Percentiles rank a stretch among this genome's conserved stretches.
These are phyloP conservation scores for Phytophthora tubulina DNA, from an alignment of 352 stramenopile genomes.

Conservation along the genomic window DNA sequence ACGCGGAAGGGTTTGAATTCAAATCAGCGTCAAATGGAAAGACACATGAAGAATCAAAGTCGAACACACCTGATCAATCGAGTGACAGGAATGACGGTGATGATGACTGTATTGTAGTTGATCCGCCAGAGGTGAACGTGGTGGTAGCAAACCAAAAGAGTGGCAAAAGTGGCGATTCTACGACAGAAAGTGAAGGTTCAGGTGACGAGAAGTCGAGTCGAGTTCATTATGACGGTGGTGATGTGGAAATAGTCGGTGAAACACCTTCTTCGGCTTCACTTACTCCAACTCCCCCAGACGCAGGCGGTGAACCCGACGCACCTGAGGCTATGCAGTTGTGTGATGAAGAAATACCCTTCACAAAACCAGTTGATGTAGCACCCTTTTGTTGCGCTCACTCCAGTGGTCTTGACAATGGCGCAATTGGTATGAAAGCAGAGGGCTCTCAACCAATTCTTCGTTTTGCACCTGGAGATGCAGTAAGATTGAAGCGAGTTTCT, in stretches of 20 bases:
- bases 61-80: conserved; percentile 8
- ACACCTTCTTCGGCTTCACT: conserved; percentile 20
- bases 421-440: conserved; percentile 4
- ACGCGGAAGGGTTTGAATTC: conserved; percentile 14
- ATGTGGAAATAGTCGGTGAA: conserved; percentile 21
- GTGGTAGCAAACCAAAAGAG: conserved; percentile 9
- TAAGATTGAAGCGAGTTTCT: conserved; percentile 73
- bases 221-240: conserved; percentile 20
- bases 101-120: conserved; percentile 34
- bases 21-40: conserved; percentile 16
- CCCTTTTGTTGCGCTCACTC: conserved; percentile 64
- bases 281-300: background rate
- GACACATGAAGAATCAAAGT: conserved; percentile 7
- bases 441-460: conserved; percentile 16
- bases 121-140: conserved; percentile 19
- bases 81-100: conserved; percentile 24
- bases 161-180: conserved; percentile 22
- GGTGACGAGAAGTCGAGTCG: conserved; percentile 7
- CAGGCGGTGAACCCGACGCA: conserved; percentile 9
- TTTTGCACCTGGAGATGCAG: conserved; percentile 64
- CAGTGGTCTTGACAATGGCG: conserved; percentile 12
- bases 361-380: conserved; percentile 57
- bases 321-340: conserved; percentile 5
- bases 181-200: conserved; percentile 31
- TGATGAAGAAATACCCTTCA: conserved; percentile 65